phyloP scores from a whole-genome alignment of 2,329 filamentous ascomycete species.

The Sclerotinia spermophila region DNA sequence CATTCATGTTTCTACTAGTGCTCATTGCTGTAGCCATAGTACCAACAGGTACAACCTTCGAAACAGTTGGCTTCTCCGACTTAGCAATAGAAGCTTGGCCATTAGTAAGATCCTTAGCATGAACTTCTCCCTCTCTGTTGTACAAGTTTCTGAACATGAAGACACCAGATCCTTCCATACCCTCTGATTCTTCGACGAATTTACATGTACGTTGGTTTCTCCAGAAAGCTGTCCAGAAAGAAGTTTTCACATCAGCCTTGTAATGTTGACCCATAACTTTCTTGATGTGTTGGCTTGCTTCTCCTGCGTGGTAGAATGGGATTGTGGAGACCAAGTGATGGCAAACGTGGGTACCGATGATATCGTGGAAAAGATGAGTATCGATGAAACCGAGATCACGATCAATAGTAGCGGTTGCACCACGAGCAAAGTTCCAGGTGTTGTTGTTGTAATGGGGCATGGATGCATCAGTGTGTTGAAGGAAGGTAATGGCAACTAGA shows the following conservation, averaged over 20 bases:
- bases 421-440: constrained; percentile 59
- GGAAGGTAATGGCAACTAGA: constrained; percentile 68
- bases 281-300: constrained; percentile 55
- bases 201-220: constrained; percentile 36
- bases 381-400: constrained; percentile 63
- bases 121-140: constrained; percentile 30
- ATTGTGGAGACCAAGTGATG: constrained; percentile 61
- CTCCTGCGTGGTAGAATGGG: constrained; percentile 58
- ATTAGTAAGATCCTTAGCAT: constrained; percentile 25
- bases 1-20: constrained; percentile 30
- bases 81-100: constrained; percentile 13
- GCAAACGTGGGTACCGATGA: constrained; percentile 61
- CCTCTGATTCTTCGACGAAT: constrained; percentile 38
- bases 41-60: constrained; percentile 18
- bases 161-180: constrained; percentile 36
- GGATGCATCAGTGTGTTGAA: constrained; percentile 62
- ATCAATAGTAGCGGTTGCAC: constrained; percentile 60
- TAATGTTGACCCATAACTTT: constrained; percentile 55
- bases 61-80: constrained; percentile 12
- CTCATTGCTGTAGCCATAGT: constrained; percentile 33
- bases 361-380: constrained; percentile 62
- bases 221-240: constrained; percentile 39
- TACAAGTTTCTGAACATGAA: constrained; percentile 37
- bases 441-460: constrained; percentile 57
- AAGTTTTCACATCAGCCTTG: constrained; percentile 41